Percentiles rank a stretch among this genome's conserved stretches.
Conservation (phyloP, 257 asterid species). For the Pogostemon cablin region DNA sequence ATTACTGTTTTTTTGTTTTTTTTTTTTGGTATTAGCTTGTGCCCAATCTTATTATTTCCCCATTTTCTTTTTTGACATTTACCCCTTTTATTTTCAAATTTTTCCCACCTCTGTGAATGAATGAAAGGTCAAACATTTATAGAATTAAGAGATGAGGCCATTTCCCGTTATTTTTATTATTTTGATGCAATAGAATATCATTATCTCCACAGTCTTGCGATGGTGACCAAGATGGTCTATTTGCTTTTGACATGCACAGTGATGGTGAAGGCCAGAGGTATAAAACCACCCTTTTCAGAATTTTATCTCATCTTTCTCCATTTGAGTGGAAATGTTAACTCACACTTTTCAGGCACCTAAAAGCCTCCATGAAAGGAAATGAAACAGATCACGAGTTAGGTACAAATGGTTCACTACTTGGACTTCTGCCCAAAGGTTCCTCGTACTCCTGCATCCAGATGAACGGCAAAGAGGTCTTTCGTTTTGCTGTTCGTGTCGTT, state of each 20-base stretch:
- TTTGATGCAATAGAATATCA: neutral
- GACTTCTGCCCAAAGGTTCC: constrained; percentile 58
- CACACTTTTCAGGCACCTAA: constrained; percentile 57
- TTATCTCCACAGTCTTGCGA: constrained; percentile 64
- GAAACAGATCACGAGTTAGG: constrained; percentile 50
- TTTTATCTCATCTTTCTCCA: constrained; percentile 20
- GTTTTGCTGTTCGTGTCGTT: constrained; percentile 88
- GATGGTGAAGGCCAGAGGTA: constrained; percentile 86
- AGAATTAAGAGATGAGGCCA: no score
- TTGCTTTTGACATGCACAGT: constrained; percentile 81
- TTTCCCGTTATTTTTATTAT: neutral
- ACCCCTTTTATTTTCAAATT: no score
- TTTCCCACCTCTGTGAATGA: no score
- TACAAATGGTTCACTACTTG: constrained; percentile 69
- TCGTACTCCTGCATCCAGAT: constrained; percentile 84
- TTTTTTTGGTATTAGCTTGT: no score
- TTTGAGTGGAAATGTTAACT: constrained; percentile 9
- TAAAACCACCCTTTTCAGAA: neutral
- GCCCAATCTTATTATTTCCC: no score
- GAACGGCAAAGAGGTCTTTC: constrained; percentile 99
- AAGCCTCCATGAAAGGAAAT: constrained; percentile 59
- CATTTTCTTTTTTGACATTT: no score
- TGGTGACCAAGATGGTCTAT: constrained; percentile 69
- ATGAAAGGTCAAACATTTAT: no score
- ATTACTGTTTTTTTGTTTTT: no score